Percentiles rank a stretch among this genome's conserved stretches.
These are phyloP conservation scores for Salvia hispanica DNA, from an alignment of 257 asterid species.

Conservation along the genomic window DNA sequence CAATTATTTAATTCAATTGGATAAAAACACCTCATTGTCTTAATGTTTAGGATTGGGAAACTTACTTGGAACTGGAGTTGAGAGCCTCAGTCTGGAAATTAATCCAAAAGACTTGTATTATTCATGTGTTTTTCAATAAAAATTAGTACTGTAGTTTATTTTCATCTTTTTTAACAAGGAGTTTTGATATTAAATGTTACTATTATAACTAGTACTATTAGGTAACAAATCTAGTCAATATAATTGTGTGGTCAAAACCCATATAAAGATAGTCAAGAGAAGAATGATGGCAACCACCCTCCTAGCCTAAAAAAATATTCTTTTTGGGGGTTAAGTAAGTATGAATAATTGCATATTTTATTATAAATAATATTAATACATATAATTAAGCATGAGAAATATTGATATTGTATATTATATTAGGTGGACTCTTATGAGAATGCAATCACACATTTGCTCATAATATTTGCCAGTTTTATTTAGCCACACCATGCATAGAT, in stretches of 20 bases:
- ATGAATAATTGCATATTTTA: background rate
- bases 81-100: background rate
- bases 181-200: too few species aligned
- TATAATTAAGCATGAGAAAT: too few species aligned
- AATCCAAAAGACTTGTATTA: background rate
- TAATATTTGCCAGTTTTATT: too few species aligned
- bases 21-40: background rate
- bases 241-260: slow-evolving; percentile 41
- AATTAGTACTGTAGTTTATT: too few species aligned
- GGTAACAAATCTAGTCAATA: slow-evolving; percentile 14
- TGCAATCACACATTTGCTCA: too few species aligned
- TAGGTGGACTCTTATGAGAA: too few species aligned
- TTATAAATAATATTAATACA: background rate
- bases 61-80: background rate
- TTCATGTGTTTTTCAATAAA: background rate
- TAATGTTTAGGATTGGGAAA: background rate
- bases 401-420: too few species aligned
- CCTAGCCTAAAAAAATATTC: slow-evolving; percentile 18
- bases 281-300: slow-evolving; percentile 41
- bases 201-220: background rate
- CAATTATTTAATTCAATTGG: background rate
- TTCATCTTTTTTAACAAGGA: too few species aligned
- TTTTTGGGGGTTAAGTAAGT: background rate
- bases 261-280: slow-evolving; percentile 38
- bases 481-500: too few species aligned